A percentile compares a stretch with the other conserved stretches of the same genome.
Evolutionary conservation across 139 green algal genomes (phyloP).

Genomic region (Coccomyxa sp.): DNA sequence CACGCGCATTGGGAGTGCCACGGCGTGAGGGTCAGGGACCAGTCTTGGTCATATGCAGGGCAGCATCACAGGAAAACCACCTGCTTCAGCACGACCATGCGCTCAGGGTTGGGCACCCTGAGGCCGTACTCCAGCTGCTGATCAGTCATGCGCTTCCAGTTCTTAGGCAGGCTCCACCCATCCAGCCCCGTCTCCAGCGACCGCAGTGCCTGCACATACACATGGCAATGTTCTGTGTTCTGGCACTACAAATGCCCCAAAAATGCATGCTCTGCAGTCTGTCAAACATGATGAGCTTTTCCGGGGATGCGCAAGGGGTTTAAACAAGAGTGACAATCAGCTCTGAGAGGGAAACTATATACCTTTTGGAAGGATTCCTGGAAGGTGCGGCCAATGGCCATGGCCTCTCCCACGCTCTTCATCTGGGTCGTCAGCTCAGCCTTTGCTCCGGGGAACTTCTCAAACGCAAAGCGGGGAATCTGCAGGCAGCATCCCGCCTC

Average conservation of each 20-base stretch:
- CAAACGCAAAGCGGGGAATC: conserved; percentile 94
- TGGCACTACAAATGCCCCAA: too few species aligned
- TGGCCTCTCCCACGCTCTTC: conserved; percentile 96
- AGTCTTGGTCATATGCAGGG: not conserved
- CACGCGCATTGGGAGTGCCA: not conserved
- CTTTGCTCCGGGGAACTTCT: conserved; percentile 96
- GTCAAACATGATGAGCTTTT: too few species aligned
- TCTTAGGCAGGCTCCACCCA: conserved; percentile 77
- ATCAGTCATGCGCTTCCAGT: conserved; percentile 67
- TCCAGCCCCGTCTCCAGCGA: conserved; percentile 89
- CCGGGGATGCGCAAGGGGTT: too few species aligned
- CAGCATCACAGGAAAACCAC: conserved; percentile 9
- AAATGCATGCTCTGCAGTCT: too few species aligned
- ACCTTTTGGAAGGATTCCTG: conserved; percentile 97
- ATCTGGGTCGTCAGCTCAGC: conserved; percentile 90
- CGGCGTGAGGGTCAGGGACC: not conserved
- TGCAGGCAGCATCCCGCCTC: too few species aligned
- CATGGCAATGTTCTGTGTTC: too few species aligned
- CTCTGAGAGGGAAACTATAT: too few species aligned
- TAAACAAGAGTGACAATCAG: too few species aligned
- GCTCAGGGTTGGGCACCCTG: conserved; percentile 85
- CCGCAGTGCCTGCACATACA: conserved; percentile 29
- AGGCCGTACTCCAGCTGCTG: conserved; percentile 85
- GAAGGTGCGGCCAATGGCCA: conserved; percentile 98
- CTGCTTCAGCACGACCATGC: conserved; percentile 82